Evolutionary conservation across 2,329 filamentous ascomycete genomes (phyloP).

Genomic region (Ophiostoma tasmaniense): DNA sequence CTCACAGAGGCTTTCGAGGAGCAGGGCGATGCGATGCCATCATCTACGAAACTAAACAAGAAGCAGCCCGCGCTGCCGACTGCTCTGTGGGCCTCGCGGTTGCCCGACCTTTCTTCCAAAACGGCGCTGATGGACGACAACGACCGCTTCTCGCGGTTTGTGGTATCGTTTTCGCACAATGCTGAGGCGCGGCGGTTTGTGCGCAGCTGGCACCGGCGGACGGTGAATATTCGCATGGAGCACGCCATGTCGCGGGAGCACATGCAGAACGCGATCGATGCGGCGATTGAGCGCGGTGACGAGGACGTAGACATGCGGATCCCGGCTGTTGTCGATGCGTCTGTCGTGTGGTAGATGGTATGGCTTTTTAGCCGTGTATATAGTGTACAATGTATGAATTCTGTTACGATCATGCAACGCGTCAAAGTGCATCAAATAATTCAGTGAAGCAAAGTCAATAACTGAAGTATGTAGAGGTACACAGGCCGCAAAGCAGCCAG

Average conservation of each 20-base stretch:
- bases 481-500: not conserved
- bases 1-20: not conserved
- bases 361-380: not conserved
- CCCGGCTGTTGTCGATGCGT: slow-evolving; percentile 24
- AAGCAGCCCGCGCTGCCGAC: not conserved
- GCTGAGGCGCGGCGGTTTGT: slow-evolving; percentile 45
- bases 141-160: slow-evolving; percentile 36
- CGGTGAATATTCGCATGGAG: slow-evolving; percentile 24
- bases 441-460: too few species aligned
- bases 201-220: slow-evolving; percentile 35
- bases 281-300: not conserved
- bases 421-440: too few species aligned
- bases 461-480: not conserved
- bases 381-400: not conserved
- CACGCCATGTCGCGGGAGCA: slow-evolving; percentile 7
- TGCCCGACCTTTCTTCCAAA: slow-evolving; percentile 17
- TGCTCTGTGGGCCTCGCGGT: slow-evolving; percentile 10
- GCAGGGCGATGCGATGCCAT: not conserved
- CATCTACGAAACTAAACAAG: not conserved
- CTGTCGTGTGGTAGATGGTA: slow-evolving; percentile 24
- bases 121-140: slow-evolving; percentile 27
- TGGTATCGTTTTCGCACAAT: slow-evolving; percentile 48
- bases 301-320: not conserved
- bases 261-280: not conserved
- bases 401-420: not conserved